phyloP scores from a whole-genome alignment of 1,284 basidiomycete genomes.

The Leccinum fuscescens region DNA sequence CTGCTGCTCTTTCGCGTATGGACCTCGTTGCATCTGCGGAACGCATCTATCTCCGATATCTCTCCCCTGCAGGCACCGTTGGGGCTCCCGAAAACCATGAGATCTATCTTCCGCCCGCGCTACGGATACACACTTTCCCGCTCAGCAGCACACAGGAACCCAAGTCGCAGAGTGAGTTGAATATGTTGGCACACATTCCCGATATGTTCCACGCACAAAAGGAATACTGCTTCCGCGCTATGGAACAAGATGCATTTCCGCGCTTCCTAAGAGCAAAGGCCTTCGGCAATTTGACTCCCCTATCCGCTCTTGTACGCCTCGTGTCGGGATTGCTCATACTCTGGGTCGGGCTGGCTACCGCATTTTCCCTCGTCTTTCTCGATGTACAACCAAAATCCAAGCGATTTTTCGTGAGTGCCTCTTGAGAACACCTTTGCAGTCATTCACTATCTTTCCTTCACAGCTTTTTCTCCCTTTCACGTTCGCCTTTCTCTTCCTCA shows the following conservation, averaged over 20 bases:
- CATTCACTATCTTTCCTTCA: slow-evolving; percentile 10
- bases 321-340: slow-evolving; percentile 83
- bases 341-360: slow-evolving; percentile 90
- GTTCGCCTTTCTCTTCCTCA: slow-evolving; percentile 85
- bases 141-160: slow-evolving; percentile 71
- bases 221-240: slow-evolving; percentile 94
- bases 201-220: slow-evolving; percentile 98
- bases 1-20: slow-evolving; percentile 83
- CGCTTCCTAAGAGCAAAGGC: slow-evolving; percentile 94
- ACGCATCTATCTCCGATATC: slow-evolving; percentile 92
- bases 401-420: slow-evolving; percentile 84
- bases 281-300: slow-evolving; percentile 93
- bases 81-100: slow-evolving; percentile 78
- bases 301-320: slow-evolving; percentile 82
- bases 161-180: slow-evolving; percentile 65
- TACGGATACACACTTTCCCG: slow-evolving; percentile 80
- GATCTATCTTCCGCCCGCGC: slow-evolving; percentile 89
- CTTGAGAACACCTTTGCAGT: slow-evolving; percentile 2
- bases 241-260: slow-evolving; percentile 98
- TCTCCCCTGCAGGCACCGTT: slow-evolving; percentile 70
- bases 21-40: slow-evolving; percentile 93
- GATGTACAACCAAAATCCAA: slow-evolving; percentile 87
- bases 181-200: slow-evolving; percentile 85
- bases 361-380: slow-evolving; percentile 91
- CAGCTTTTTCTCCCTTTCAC: slow-evolving; percentile 94